Evolutionary conservation across 1,284 basidiomycete species (phyloP).

Genomic region (Ganoderma sinense): DNA sequence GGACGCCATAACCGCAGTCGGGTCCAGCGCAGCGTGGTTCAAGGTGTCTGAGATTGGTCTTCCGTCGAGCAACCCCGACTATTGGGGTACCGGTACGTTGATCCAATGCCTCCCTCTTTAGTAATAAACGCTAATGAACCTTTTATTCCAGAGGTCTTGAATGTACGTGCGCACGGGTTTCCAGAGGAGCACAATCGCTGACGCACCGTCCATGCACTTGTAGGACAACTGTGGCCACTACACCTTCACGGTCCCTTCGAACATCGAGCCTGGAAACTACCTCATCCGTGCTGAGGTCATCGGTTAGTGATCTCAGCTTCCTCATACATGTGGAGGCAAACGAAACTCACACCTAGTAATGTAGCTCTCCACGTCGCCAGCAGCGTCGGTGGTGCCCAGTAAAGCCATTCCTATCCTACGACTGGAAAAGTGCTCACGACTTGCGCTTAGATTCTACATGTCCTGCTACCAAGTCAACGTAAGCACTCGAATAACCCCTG

Average conservation of each 20-base stretch:
- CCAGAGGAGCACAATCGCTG: background rate
- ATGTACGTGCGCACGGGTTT: conserved; percentile 30
- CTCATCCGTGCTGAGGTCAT: conserved; percentile 61
- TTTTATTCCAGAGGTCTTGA: conserved; percentile 41
- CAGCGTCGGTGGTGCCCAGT: conserved; percentile 54
- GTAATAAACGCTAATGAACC: background rate
- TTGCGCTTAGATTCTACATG: conserved; percentile 50
- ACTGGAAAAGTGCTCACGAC: background rate
- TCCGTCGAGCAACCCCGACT: conserved; percentile 54
- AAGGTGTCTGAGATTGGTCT: conserved; percentile 59
- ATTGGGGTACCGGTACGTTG: conserved; percentile 48
- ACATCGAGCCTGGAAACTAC: conserved; percentile 58
- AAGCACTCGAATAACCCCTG: conserved; percentile 9
- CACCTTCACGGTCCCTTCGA: conserved; percentile 54
- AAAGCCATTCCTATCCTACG: conserved; percentile 3
- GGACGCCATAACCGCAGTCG: conserved; percentile 54
- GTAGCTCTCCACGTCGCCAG: conserved; percentile 56
- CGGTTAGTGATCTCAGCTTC: conserved; percentile 43
- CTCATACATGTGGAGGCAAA: too few relatives aligned
- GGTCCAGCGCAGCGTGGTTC: conserved; percentile 55
- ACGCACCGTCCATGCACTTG: background rate
- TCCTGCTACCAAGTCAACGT: conserved; percentile 59
- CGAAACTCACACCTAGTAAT: background rate
- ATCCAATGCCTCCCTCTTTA: background rate
- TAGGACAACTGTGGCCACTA: conserved; percentile 61